phyloP scores from a whole-genome alignment of 306 rosid genomes.

The Alnus glutinosa region DNA sequence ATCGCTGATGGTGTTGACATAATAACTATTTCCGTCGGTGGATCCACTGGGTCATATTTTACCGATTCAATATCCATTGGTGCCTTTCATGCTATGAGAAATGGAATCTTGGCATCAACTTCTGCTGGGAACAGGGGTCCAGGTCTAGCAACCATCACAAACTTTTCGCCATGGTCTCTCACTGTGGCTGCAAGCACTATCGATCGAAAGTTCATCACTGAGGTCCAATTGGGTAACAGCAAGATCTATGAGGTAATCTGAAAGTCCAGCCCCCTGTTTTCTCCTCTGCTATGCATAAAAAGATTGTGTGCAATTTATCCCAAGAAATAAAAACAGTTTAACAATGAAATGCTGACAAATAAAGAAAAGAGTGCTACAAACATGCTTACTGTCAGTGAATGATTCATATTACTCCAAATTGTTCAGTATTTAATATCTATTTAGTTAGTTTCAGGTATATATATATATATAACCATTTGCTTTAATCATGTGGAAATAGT shows the following conservation, averaged over 20 bases:
- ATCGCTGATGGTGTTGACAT: conserved; percentile 60
- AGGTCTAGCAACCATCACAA: neutral
- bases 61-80: conserved; percentile 36
- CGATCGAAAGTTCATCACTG: conserved; percentile 38
- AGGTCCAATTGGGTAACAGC: conserved; percentile 40
- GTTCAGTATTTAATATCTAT: too few relatives aligned
- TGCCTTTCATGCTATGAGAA: conserved; percentile 56
- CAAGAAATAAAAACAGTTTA: too few relatives aligned
- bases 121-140: conserved; percentile 49
- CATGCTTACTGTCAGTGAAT: too few relatives aligned
- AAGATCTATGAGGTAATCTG: conserved; percentile 29
- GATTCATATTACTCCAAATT: too few relatives aligned
- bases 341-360: too few relatives aligned
- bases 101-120: conserved; percentile 42
- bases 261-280: too few relatives aligned
- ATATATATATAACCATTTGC: too few relatives aligned
- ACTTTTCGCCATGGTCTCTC: conserved; percentile 50
- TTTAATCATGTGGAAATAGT: too few relatives aligned
- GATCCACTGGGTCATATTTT: neutral
- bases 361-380: too few relatives aligned
- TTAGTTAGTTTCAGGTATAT: too few relatives aligned
- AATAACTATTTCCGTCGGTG: conserved; percentile 38
- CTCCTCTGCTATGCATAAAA: too few relatives aligned
- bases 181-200: conserved; percentile 56
- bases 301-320: too few relatives aligned